phyloP scores from a whole-genome alignment of 331 rosid genomes.

The Acacia pycnantha region DNA sequence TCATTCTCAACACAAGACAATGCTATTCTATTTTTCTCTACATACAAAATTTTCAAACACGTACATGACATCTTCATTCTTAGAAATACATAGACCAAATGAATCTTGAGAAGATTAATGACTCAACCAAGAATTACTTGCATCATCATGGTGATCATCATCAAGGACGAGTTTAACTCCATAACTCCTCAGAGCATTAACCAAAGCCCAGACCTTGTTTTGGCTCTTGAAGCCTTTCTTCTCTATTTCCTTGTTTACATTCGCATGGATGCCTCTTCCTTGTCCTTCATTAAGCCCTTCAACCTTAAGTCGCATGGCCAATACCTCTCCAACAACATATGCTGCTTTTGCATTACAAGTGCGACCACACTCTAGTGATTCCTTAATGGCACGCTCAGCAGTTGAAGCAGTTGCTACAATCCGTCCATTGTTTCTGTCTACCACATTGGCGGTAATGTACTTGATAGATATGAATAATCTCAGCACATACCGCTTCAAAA shows the following conservation, averaged over 20 bases:
- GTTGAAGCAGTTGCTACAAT: constrained; percentile 75
- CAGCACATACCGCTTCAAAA: constrained; percentile 72
- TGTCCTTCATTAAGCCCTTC: constrained; percentile 78
- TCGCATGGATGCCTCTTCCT: constrained; percentile 82
- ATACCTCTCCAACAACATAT: constrained; percentile 78
- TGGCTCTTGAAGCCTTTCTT: constrained; percentile 84
- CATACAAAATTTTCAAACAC: background rate
- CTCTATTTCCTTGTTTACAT: constrained; percentile 69
- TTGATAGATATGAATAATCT: constrained; percentile 84
- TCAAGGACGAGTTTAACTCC: constrained; percentile 72
- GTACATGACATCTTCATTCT: background rate
- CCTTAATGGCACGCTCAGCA: constrained; percentile 71
- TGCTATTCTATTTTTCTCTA: background rate
- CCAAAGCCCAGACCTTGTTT: constrained; percentile 84
- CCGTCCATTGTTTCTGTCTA: constrained; percentile 81
- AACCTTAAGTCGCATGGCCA: constrained; percentile 85
- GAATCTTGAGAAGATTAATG: constrained; percentile 25
- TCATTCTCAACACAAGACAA: background rate
- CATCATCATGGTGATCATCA: constrained; percentile 45
- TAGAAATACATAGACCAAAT: background rate
- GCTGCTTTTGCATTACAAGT: constrained; percentile 95
- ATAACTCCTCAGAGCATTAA: constrained; percentile 70
- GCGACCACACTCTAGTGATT: constrained; percentile 81
- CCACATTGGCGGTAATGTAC: constrained; percentile 84
- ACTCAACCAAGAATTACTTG: constrained; percentile 35